Percentiles rank a stretch among this genome's conserved stretches.
These are phyloP conservation scores for Darksidea phi DNA, from an alignment of 495 filamentous ascomycete genomes.

Conservation along the genomic window DNA sequence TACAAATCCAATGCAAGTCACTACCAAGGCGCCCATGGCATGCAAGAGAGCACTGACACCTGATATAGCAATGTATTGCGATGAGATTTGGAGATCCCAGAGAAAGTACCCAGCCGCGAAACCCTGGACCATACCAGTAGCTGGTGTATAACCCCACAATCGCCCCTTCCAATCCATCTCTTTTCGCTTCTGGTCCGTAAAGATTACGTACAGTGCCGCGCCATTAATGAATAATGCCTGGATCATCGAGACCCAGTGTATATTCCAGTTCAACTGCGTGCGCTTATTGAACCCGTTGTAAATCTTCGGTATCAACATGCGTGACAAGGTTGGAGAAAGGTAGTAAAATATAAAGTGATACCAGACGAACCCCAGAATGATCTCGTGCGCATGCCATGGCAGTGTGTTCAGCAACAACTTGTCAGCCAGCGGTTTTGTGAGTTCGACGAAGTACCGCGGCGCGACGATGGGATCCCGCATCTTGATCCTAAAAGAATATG, in stretches of 20 bases:
- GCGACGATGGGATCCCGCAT: conserved; percentile 28
- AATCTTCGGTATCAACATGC: conserved; percentile 7
- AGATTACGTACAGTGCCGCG: conserved; percentile 27
- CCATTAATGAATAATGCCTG: conserved; percentile 23
- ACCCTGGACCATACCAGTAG: conserved; percentile 28
- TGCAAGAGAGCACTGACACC: conserved; percentile 21
- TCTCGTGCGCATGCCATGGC: conserved; percentile 28
- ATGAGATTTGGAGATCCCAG: conserved; percentile 27
- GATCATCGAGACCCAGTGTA: conserved; percentile 31
- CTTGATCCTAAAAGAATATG: neutral
- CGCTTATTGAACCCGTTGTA: conserved; percentile 23
- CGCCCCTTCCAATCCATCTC: conserved; percentile 25
- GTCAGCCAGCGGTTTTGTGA: conserved; percentile 18
- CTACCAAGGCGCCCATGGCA: conserved; percentile 23
- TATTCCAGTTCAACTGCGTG: conserved; percentile 32
- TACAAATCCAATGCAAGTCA: conserved; percentile 27
- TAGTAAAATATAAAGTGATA: conserved; percentile 25
- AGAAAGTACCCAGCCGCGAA: conserved; percentile 32
- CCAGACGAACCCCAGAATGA: conserved; percentile 21
- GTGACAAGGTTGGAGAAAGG: conserved; percentile 24
- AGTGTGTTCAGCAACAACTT: conserved; percentile 17
- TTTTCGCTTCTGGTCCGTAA: conserved; percentile 13
- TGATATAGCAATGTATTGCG: conserved; percentile 9
- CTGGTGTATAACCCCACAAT: conserved; percentile 29
- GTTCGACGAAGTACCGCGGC: conserved; percentile 9